Evolutionary conservation across 495 filamentous ascomycete genomes (phyloP), one percentile per base, ranked within the genome.

Genomic region (Aspergillus conjunctus): DNA sequence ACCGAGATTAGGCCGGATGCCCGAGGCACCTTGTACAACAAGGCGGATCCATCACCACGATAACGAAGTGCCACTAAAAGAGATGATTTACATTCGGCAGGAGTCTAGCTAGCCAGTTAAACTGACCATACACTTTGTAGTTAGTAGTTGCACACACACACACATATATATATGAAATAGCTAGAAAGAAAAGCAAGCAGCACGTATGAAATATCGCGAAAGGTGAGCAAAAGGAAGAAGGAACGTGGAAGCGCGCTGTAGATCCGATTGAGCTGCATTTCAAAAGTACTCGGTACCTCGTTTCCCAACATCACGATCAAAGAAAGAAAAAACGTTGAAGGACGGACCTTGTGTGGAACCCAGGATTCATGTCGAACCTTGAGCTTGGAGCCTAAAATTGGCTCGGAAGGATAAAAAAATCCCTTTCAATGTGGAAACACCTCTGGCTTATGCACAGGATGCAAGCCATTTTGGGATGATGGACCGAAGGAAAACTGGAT

Each of bases 231-330:
- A 48, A 48, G 44, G 18, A 48, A 48, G 44, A 48, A 48, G 18
- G 44, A 48, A 48, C 44, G 44, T 48, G 44, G 44, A 48, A 48
- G 44, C 20, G 18, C 9, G n/a, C 18, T 21, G 44, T 48, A 48
- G 44, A 48, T 48, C 44, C 20, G 44, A 6, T 48, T 10, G n/a
- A 11, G 15, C 44, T 48, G 44, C 20, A 18, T 22, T 17, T 48
- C n/a, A 48, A 20, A 48, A 48, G n/a, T 48, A 48, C 44, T 20
- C 44, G 10, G 44, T 21, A 21, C 18, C 1, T 48, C 11, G 44
- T 48, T 48, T 48, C 9, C 37, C 37, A 41, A 41, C 8, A 41
- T 14, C 11, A 11, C 37, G 37, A n/a, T 41, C 7, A 41, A 4
- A 41, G 15, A n/a, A 26, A 26, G 4, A n/a, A 41, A 26, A 14